Base-by-base conservation (phyloP, 257 asterid genomes). In the Rehmannia glutinosa region DNA sequence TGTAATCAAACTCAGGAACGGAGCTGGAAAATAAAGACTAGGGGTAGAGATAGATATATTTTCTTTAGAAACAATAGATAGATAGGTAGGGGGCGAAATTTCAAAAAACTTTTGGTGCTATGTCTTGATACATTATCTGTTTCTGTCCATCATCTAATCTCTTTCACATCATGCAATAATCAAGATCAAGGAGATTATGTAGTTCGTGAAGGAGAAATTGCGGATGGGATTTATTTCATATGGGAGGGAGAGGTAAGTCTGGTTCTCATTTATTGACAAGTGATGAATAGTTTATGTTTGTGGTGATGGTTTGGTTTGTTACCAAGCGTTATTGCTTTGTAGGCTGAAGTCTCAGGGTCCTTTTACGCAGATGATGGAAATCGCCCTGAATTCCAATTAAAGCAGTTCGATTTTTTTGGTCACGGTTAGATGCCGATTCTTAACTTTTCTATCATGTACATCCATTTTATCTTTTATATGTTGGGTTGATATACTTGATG, bases 311-410 rank as follows among this genome's bases (percentile, higher is more conserved):
- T 27, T 54, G 3, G 23, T 56, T 69, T 59, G 9, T 39, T 45
- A 69, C 61, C n/a, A 35, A 10, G 17, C 25, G 27, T 75, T 68
- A n/a, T n/a, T n/a, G 5, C 70, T 76, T 45, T 72, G 68, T 83
- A 93, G 99, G 97, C 99, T 56, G 92, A 90, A 80, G 99, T 88
- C n/a, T 71, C 85, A 43, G 95, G 97, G 25, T 73, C 96, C 32
- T 71, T 78, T 47, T 78, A 86, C 19, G 63, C 83, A 32, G 91
- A 90, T 60, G 96, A 75, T 42, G 81, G 78, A 69, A 75, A 71
- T 73, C 83, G 69, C 66, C 79, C 86, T 47, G 97, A 93, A 49
- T 88, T 79, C 73, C 90, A 82, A 38, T 73, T 93, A 76, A 84
- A 83, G 80, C 77, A 77, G 58, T 82, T 80, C 63, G 96, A 90